Evolutionary conservation across 192 early-diverging fungal genomes (phyloP).

Genomic region (Gamsiella multidivaricata): DNA sequence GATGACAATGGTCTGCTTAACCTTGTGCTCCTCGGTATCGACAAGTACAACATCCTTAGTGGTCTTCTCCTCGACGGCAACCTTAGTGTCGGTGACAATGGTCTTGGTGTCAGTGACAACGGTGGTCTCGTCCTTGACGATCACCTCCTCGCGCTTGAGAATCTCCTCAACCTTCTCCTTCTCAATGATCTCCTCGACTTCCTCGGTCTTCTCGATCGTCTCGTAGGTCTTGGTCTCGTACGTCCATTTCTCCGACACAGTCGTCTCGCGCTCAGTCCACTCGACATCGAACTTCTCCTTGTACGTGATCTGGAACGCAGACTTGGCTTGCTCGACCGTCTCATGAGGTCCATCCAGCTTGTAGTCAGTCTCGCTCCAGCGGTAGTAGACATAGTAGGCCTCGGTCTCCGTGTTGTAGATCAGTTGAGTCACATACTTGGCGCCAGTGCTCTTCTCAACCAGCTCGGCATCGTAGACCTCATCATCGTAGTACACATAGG

Average conservation of each 20-base stretch:
- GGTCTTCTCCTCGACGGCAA: no score
- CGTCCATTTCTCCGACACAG: constrained; percentile 14
- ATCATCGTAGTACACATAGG: constrained; percentile 27
- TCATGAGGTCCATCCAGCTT: constrained; percentile 33
- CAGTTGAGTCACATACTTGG: constrained; percentile 15
- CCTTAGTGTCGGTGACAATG: no score
- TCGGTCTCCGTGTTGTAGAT: constrained; percentile 3
- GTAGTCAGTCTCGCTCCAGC: constrained; percentile 30
- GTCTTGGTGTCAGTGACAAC: no score
- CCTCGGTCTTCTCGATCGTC: constrained; percentile 23
- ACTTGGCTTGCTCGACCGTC: constrained; percentile 23
- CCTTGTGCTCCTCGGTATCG: not conserved
- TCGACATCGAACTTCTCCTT: constrained; percentile 16
- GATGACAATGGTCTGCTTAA: constrained; percentile 1
- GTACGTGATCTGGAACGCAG: constrained; percentile 23
- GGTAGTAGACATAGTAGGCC: constrained; percentile 15
- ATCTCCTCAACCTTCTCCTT: constrained; percentile 15
- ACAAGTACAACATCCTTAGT: not conserved
- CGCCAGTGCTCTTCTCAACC: constrained; percentile 20
- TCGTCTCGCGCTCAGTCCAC: constrained; percentile 25
- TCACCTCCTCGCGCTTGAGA: constrained; percentile 18
- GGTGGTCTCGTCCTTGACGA: not conserved
- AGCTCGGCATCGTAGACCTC: constrained; percentile 25
- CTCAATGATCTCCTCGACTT: constrained; percentile 38
- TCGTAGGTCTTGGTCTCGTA: constrained; percentile 45